These are phyloP conservation scores for Rhizophagus sp. DNA, from an alignment of 192 early-diverging fungal genomes.

Conservation along the genomic window DNA sequence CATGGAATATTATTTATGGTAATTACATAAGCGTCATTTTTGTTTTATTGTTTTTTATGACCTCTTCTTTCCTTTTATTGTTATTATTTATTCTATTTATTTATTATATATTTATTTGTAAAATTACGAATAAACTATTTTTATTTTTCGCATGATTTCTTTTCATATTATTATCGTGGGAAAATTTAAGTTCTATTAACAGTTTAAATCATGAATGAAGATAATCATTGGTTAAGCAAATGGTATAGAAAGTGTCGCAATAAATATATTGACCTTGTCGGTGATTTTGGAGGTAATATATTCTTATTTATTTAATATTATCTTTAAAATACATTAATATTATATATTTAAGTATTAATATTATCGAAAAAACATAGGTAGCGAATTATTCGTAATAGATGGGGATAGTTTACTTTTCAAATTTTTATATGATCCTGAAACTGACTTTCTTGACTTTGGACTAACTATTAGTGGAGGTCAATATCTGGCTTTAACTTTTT, in stretches of 20 bases:
- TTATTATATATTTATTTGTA: too few species aligned
- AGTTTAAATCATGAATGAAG: not conserved
- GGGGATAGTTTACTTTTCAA: constrained; percentile 38
- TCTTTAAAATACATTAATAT: too few species aligned
- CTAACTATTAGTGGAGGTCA: constrained; percentile 29
- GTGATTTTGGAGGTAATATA: constrained; percentile 45
- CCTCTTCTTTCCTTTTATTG: too few species aligned
- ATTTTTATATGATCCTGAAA: constrained; percentile 23
- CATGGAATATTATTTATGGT: too few species aligned
- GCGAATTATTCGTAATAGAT: constrained; percentile 44
- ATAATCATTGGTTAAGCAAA: not conserved
- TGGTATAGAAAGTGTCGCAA: constrained; percentile 9
- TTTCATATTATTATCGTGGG: too few species aligned
- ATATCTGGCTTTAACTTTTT: constrained; percentile 32
- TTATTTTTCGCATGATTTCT: too few species aligned
- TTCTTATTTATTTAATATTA: not conserved
- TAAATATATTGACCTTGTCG: constrained; percentile 39
- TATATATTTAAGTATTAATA: too few species aligned
- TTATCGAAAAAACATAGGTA: not conserved
- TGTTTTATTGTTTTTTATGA: too few species aligned
- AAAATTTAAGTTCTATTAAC: too few species aligned
- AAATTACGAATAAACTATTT: too few species aligned
- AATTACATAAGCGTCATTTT: too few species aligned
- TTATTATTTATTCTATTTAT: too few species aligned
- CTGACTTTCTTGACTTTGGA: constrained; percentile 4